Percentiles rank a stretch among this genome's conserved stretches.
phyloP scores from a whole-genome alignment of 2,329 filamentous ascomycete genomes.

The Talaromyces sp. region DNA sequence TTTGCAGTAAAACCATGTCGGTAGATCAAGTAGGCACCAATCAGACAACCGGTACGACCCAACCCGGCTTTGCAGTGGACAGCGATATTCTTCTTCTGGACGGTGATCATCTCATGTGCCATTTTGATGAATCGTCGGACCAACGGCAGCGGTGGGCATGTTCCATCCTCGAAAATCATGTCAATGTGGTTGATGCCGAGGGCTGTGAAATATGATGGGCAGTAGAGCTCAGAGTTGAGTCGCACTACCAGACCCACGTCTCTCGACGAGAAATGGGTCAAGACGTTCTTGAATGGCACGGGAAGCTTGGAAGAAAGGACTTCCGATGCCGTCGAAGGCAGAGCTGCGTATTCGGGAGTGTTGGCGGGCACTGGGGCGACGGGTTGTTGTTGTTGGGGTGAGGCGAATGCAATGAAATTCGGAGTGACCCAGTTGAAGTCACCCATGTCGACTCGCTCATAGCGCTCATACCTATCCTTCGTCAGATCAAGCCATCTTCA shows the following conservation, averaged over 20 bases:
- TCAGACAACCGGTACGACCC: conserved; percentile 90
- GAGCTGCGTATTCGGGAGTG: conserved; percentile 67
- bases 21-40: conserved; percentile 97
- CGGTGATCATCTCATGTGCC: conserved; percentile 88
- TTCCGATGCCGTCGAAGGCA: conserved; percentile 73
- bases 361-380: conserved; percentile 67
- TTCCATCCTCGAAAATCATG: conserved; percentile 99
- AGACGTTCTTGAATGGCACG: conserved; percentile 89
- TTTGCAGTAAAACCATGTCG: conserved; percentile 95
- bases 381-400: conserved; percentile 76
- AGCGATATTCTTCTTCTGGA: conserved; percentile 87
- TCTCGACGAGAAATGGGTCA: conserved; percentile 80
- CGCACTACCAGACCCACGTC: conserved; percentile 92
- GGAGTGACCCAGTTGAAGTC: conserved; percentile 99
- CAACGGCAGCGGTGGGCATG: conserved; percentile 82
- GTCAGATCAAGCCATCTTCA: neutral
- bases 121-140: conserved; percentile 93
- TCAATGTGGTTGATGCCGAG: conserved; percentile 93
- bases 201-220: conserved; percentile 92
- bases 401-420: conserved; percentile 92
- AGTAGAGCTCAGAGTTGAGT: conserved; percentile 93
- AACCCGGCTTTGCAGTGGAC: conserved; percentile 98
- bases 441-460: conserved; percentile 92
- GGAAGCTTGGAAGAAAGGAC: conserved; percentile 70
- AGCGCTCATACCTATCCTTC: conserved; percentile 77